Percentiles rank a stretch among this genome's conserved stretches.
phyloP scores from a whole-genome alignment of 192 early-diverging fungal genomes.

The Coemansia sp. region DNA sequence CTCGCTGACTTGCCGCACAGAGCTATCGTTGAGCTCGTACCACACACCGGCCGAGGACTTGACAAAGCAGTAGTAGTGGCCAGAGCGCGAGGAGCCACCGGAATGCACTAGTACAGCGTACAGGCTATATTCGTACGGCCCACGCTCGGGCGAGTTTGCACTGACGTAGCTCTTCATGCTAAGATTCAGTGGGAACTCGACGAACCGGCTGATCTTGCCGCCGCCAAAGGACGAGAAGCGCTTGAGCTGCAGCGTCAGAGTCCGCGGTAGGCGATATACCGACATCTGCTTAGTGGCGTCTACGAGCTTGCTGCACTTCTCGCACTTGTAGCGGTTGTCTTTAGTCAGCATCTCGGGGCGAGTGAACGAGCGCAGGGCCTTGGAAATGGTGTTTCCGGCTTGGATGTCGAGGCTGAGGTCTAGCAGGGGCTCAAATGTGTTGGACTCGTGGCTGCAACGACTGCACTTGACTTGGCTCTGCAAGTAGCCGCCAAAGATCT shows the following conservation, averaged over 20 bases:
- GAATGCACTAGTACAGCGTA: conserved; percentile 81
- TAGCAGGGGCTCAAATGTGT: conserved; percentile 73
- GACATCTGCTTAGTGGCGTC: conserved; percentile 82
- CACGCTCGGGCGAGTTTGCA: conserved; percentile 37
- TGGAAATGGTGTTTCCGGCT: conserved; percentile 60
- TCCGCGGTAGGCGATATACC: conserved; percentile 67
- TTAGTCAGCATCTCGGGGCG: conserved; percentile 65
- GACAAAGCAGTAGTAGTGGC: conserved; percentile 86
- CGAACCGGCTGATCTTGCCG: conserved; percentile 66
- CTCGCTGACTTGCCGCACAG: conserved; percentile 67
- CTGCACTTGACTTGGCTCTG: conserved; percentile 77
- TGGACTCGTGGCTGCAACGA: conserved; percentile 68
- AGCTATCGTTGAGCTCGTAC: conserved; percentile 79
- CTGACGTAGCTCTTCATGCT: conserved; percentile 58
- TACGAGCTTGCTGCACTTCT: conserved; percentile 73
- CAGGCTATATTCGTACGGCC: conserved; percentile 65
- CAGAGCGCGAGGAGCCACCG: conserved; percentile 70
- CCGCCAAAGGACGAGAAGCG: conserved; percentile 68
- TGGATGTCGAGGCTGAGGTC: conserved; percentile 80
- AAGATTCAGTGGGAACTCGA: conserved; percentile 64
- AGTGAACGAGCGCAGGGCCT: conserved; percentile 71
- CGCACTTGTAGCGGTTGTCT: conserved; percentile 77
- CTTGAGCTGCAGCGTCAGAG: conserved; percentile 81
- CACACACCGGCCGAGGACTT: conserved; percentile 74
- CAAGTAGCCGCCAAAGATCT: conserved; percentile 81